Base-by-base conservation (phyloP, 75 land plant genomes). In the Pinus tabuliformis region DNA sequence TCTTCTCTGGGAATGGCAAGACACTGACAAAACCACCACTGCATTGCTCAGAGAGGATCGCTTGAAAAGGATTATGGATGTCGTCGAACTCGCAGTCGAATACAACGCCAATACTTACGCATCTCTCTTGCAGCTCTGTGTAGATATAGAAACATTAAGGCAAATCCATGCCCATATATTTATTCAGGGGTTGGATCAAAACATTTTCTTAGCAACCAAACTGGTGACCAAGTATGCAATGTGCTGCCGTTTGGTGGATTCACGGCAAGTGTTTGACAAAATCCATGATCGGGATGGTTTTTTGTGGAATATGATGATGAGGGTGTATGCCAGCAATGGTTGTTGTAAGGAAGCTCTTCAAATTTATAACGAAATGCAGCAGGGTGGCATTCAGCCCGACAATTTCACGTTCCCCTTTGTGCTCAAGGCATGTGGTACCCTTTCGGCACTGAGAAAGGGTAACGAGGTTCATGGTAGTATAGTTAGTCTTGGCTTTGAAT, bases 301-400 rank as follows among this genome's bases (percentile, higher is more conserved):
- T 18, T 30, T 63, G 66, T 63, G 66, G 66, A 63, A 63, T 63
- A 63, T 63, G 33, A 14, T 63, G 33, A 63, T 33, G 12, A 49
- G 54, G 54, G 54, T 49, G 54, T 49, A 49, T 49, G 54, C 54
- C 54, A 63, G 66, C 66, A 49, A 49, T 49, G 54, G 54, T 49
- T 49, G 54, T 49, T 49, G 54, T 9, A 63, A 63, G 66, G 66
- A 30, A 63, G 73, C 57, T 52, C 78, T 49, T 52, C 18, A 0
- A 54, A 21, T 70, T 4, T 77, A 33, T 54, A 52, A 20, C 4
- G 20, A 56, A 20, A 78, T 78, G 79, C 75, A 8, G 37, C 57
- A 68, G 75, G 75, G 26, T 14, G 79, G 75, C 14, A 20, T 72
- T 17, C 57, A n/a, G 39, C 79, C 79, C 17, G 62, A 78, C 54